phyloP scores from a whole-genome alignment of 139 green algal genomes.

The Picochlorum sp. region DNA sequence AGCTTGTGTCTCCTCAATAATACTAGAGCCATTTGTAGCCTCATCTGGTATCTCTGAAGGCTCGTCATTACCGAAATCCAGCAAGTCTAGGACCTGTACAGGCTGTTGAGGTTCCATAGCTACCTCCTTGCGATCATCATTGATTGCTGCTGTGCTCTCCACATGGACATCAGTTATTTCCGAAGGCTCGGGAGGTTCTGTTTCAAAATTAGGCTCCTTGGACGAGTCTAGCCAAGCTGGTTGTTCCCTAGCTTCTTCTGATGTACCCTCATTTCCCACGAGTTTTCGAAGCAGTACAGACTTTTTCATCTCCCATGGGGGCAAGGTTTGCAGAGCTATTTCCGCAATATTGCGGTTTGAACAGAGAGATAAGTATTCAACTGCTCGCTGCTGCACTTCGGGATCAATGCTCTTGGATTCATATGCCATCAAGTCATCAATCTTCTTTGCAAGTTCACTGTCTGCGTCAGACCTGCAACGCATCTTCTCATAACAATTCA shows the following conservation, averaged over 20 bases:
- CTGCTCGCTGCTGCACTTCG: conserved; percentile 90
- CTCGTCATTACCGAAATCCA: conserved; percentile 7
- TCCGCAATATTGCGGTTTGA: conserved; percentile 19
- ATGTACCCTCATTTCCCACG: conserved; percentile 31
- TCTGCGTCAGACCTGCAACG: no score
- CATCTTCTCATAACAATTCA: conserved; percentile 70
- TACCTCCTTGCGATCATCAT: neutral
- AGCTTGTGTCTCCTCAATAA: neutral
- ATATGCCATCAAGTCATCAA: conserved; percentile 1
- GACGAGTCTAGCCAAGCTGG: conserved; percentile 32
- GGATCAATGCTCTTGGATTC: conserved; percentile 28
- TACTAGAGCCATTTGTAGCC: no score
- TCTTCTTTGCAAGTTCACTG: no score
- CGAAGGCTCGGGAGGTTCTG: neutral
- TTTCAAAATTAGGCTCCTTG: neutral
- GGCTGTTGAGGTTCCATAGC: neutral
- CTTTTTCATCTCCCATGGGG: conserved; percentile 64
- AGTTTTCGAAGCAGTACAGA: conserved; percentile 63
- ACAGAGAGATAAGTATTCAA: conserved; percentile 76
- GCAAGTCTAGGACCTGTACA: conserved; percentile 7
- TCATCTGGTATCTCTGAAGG: neutral
- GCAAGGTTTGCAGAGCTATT: conserved; percentile 66
- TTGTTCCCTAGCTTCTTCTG: conserved; percentile 34
- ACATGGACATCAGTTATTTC: neutral
- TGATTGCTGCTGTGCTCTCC: neutral